Evolutionary conservation across 2,329 filamentous ascomycete genomes (phyloP).

Genomic region (Lojkania enalia): DNA sequence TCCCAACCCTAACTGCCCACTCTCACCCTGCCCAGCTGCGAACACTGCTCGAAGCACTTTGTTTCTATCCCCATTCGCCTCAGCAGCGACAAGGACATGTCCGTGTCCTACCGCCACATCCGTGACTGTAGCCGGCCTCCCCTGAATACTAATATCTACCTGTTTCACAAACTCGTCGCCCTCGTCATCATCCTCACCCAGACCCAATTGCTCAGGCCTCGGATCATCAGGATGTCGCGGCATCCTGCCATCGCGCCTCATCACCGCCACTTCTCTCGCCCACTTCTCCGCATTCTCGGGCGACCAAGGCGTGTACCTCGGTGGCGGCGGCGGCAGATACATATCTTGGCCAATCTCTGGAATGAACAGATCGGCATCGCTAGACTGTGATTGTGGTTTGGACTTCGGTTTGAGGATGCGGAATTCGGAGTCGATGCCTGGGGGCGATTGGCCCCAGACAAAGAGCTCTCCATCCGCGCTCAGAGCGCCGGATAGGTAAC

Average conservation of each 20-base stretch:
- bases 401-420: constrained; percentile 13
- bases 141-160: constrained; percentile 26
- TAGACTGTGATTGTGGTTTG: not conserved
- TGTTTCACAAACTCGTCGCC: constrained; percentile 36
- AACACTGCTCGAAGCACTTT: constrained; percentile 23
- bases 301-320: not conserved
- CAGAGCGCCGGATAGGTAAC: constrained; percentile 38
- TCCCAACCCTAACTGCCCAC: constrained; percentile 29
- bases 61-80: constrained; percentile 6
- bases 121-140: constrained; percentile 17
- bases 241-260: constrained; percentile 1
- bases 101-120: constrained; percentile 35
- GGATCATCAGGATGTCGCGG: constrained; percentile 1
- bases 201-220: constrained; percentile 2
- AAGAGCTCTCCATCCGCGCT: constrained; percentile 37
- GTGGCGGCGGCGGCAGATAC: constrained; percentile 1
- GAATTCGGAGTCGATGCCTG: constrained; percentile 23
- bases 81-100: constrained; percentile 33
- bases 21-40: constrained; percentile 27
- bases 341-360: not conserved
- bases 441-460: constrained; percentile 37
- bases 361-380: constrained; percentile 1
- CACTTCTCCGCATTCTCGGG: not conserved
- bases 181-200: constrained; percentile 3
- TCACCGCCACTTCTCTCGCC: constrained; percentile 2